phyloP scores from a whole-genome alignment of 2,329 filamentous ascomycete genomes.

The Colletotrichum falcatum region DNA sequence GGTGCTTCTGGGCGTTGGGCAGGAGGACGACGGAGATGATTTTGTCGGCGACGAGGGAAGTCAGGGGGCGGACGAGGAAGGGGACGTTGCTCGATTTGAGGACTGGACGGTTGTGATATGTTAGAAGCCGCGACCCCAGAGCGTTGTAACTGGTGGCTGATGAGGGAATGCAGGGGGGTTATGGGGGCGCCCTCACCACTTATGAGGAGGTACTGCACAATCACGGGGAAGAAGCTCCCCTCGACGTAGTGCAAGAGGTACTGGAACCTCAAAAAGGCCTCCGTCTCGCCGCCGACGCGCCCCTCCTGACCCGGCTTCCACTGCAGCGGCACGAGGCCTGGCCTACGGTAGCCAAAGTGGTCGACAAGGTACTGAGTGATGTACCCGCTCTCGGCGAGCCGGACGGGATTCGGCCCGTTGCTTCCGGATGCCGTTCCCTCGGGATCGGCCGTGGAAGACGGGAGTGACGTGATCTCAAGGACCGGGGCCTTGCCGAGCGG shows the following conservation, averaged over 20 bases:
- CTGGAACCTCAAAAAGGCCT: conserved; percentile 69
- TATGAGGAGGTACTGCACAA: conserved; percentile 67
- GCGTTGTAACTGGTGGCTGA: not conserved
- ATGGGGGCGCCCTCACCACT: not conserved
- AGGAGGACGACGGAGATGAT: conserved; percentile 56
- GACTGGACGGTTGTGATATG: conserved; percentile 44
- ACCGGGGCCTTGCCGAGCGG: conserved; percentile 90
- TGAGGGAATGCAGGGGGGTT: not conserved
- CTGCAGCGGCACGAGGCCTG: conserved; percentile 61
- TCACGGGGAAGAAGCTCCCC: conserved; percentile 81
- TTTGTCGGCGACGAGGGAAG: conserved; percentile 57
- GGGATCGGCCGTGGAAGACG: conserved; percentile 44
- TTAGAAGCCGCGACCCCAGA: not conserved
- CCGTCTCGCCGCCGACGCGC: conserved; percentile 70
- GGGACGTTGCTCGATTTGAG: conserved; percentile 61
- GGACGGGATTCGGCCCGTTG: conserved; percentile 55
- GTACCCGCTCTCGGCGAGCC: conserved; percentile 84
- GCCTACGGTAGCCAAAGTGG: conserved; percentile 59
- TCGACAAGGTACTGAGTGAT: conserved; percentile 89
- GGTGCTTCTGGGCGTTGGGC: conserved; percentile 61
- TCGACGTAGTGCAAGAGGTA: conserved; percentile 88
- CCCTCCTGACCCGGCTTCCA: conserved; percentile 69
- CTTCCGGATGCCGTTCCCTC: not conserved
- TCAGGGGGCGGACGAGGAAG: conserved; percentile 67
- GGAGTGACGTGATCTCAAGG: conserved; percentile 68